Percentiles rank a stretch among this genome's conserved stretches.
Conservation (phyloP, 495 filamentous ascomycete species). For the Hypoxylon perforatum region DNA sequence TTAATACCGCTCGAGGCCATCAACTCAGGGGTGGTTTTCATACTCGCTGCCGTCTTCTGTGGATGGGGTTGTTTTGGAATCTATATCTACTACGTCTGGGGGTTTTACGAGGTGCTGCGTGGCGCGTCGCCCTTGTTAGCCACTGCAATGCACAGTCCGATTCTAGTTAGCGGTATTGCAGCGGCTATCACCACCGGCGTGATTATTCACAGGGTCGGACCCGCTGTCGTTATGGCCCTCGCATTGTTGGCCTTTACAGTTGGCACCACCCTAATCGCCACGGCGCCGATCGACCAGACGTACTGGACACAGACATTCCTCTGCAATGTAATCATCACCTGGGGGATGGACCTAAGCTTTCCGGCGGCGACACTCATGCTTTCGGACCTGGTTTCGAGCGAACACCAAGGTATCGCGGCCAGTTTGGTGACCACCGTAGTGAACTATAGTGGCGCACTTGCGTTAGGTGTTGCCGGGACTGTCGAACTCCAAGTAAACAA, state of each 20-base stretch:
- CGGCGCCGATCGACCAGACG: conserved; percentile 59
- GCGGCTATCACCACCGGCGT: conserved; percentile 65
- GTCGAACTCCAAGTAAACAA: conserved; percentile 53
- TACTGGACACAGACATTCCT: conserved; percentile 62
- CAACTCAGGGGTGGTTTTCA: conserved; percentile 62
- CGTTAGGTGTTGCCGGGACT: conserved; percentile 62
- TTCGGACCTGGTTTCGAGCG: conserved; percentile 53
- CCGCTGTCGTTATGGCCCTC: conserved; percentile 62
- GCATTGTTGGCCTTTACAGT: conserved; percentile 63
- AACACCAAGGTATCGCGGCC: conserved; percentile 59
- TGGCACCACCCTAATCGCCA: conserved; percentile 61
- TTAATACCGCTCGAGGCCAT: conserved; percentile 67
- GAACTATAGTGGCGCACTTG: conserved; percentile 59
- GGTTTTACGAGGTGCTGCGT: conserved; percentile 66
- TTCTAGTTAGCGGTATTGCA: conserved; percentile 60
- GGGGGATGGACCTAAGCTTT: conserved; percentile 66
- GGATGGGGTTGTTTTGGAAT: conserved; percentile 75
- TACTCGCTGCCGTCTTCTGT: conserved; percentile 65
- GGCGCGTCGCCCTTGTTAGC: conserved; percentile 60
- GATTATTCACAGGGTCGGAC: conserved; percentile 57
- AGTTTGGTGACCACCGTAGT: conserved; percentile 59
- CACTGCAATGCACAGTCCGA: conserved; percentile 61
- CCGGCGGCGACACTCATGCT: conserved; percentile 57
- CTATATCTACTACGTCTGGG: conserved; percentile 68
- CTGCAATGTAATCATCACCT: conserved; percentile 60